These are phyloP conservation scores for Lactifluus rugatus DNA, from an alignment of 768 basidiomycete species.

Conservation along the genomic window DNA sequence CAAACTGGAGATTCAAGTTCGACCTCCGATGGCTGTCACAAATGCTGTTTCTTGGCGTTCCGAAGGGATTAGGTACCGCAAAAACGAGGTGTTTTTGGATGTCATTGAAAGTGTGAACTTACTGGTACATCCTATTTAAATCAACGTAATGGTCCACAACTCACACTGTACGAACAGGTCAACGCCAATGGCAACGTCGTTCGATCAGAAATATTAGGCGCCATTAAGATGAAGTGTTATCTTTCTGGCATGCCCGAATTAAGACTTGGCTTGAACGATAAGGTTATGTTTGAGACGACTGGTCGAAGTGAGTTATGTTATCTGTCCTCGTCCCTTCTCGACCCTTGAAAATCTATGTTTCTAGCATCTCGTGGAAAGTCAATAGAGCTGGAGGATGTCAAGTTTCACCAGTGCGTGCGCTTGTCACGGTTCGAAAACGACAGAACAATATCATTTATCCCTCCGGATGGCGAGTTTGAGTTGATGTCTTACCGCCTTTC, in stretches of 20 bases:
- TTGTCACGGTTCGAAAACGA: conserved; percentile 97
- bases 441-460: conserved; percentile 97
- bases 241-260: conserved; percentile 99
- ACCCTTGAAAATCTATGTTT: neutral
- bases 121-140: conserved; percentile 43
- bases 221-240: conserved; percentile 99
- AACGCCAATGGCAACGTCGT: conserved; percentile 97
- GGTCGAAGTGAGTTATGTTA: conserved; percentile 71
- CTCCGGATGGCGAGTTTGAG: conserved; percentile 97
- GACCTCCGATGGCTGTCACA: conserved; percentile 94
- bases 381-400: conserved; percentile 99
- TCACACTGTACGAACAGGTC: conserved; percentile 42
- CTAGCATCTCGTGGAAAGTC: conserved; percentile 85
- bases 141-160: neutral
- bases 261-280: conserved; percentile 91
- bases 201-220: conserved; percentile 94
- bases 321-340: neutral
- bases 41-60: conserved; percentile 99
- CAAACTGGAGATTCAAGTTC: conserved; percentile 78
- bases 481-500: conserved; percentile 97
- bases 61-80: conserved; percentile 92
- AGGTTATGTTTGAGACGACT: conserved; percentile 98
- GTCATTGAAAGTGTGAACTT: conserved; percentile 97
- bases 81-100: conserved; percentile 99
- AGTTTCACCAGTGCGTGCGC: conserved; percentile 99